phyloP scores from a whole-genome alignment of 495 filamentous ascomycete genomes.

The Talaromyces ruber region DNA sequence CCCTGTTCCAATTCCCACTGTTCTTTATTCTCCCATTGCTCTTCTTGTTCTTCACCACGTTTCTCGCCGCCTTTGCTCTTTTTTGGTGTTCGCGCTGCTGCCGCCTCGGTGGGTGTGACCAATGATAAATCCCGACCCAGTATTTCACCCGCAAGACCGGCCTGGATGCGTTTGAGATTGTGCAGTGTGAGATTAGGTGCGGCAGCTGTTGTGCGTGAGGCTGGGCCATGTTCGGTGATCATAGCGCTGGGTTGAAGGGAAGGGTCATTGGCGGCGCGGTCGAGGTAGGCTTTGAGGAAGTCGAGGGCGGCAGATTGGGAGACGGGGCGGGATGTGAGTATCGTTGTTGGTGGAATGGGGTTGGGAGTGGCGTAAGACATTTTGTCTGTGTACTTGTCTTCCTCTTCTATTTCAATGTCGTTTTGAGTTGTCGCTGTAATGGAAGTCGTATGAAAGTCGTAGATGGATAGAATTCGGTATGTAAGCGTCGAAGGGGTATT shows the following conservation, averaged over 20 bases:
- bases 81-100: slow-evolving; percentile 14
- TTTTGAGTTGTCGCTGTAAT: neutral
- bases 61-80: slow-evolving; percentile 2
- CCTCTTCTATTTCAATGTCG: neutral
- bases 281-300: slow-evolving; percentile 51
- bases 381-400: slow-evolving; percentile 9
- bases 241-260: slow-evolving; percentile 59
- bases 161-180: slow-evolving; percentile 58
- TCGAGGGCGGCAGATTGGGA: slow-evolving; percentile 43
- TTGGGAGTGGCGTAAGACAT: slow-evolving; percentile 34
- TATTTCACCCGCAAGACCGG: slow-evolving; percentile 52
- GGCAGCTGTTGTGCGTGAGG: slow-evolving; percentile 43
- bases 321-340: slow-evolving; percentile 37
- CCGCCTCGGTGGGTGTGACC: slow-evolving; percentile 27
- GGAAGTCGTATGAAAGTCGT: neutral
- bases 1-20: slow-evolving; percentile 39
- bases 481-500: neutral
- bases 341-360: slow-evolving; percentile 36
- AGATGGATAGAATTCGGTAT: neutral
- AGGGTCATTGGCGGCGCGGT: slow-evolving; percentile 42
- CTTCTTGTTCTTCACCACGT: slow-evolving; percentile 12
- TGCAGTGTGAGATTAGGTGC: slow-evolving; percentile 51
- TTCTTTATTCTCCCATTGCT: slow-evolving; percentile 44
- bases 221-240: slow-evolving; percentile 52
- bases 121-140: slow-evolving; percentile 38